phyloP scores from a whole-genome alignment of 495 filamentous ascomycete genomes.

The Xylaria telfairii region DNA sequence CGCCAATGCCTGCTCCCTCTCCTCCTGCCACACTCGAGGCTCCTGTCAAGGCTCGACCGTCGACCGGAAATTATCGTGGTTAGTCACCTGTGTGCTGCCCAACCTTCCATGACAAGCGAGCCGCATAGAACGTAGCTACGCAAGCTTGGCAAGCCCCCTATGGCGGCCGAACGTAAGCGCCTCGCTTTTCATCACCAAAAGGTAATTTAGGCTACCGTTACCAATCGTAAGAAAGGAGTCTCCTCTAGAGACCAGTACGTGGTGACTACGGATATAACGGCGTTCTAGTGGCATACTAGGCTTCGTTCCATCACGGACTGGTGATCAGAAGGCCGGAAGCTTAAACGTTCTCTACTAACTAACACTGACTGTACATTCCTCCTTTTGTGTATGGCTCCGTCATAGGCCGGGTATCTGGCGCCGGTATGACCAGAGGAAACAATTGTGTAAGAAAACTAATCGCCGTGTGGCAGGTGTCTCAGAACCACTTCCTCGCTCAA shows the following conservation, averaged over 20 bases:
- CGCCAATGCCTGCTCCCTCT: background rate
- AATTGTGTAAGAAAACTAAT: background rate
- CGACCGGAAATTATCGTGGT: constrained; percentile 5
- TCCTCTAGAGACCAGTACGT: background rate
- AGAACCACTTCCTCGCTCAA: background rate
- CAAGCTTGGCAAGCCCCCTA: constrained; percentile 10
- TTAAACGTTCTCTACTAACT: background rate
- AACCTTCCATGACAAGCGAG: constrained; percentile 8
- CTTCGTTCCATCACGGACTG: background rate
- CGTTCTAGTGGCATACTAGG: background rate
- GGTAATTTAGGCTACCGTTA: background rate
- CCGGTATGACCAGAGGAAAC: background rate
- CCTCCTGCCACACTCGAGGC: background rate
- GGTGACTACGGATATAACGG: background rate
- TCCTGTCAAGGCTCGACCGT: background rate
- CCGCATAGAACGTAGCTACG: background rate
- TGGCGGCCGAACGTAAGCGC: constrained; percentile 5
- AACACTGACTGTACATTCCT: background rate
- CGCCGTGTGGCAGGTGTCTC: background rate
- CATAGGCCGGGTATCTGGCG: background rate
- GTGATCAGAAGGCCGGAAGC: background rate
- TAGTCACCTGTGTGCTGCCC: background rate
- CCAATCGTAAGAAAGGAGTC: background rate
- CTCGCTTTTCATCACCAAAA: background rate
- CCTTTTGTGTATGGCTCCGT: background rate